phyloP scores from a whole-genome alignment of 176 grass and related monocot genomes.

The Lolium rigidum region DNA sequence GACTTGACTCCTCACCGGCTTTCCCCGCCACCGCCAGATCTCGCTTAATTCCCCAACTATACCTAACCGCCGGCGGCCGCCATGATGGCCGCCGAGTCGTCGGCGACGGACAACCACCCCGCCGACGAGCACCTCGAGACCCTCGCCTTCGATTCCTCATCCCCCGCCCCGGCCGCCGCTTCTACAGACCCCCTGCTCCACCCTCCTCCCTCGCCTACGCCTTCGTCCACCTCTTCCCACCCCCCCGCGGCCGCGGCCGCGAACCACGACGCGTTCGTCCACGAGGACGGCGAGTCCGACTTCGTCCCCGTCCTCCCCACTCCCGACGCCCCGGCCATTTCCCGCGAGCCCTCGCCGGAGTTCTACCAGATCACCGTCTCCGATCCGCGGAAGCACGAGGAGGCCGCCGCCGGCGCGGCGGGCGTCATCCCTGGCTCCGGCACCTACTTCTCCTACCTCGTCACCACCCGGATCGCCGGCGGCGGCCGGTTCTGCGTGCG shows the following conservation, averaged over 20 bases:
- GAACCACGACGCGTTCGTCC: slow-evolving; percentile 35
- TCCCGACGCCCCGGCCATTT: slow-evolving; percentile 32
- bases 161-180: slow-evolving; percentile 39
- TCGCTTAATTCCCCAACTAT: slow-evolving; percentile 29
- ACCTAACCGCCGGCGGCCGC: slow-evolving; percentile 38
- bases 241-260: slow-evolving; percentile 23
- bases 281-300: slow-evolving; percentile 26
- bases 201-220: slow-evolving; percentile 51
- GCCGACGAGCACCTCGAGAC: slow-evolving; percentile 58
- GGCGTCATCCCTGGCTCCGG: slow-evolving; percentile 66
- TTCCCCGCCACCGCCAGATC: slow-evolving; percentile 42
- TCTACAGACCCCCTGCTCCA: slow-evolving; percentile 73
- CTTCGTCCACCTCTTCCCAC: slow-evolving; percentile 35
- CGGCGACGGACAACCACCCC: not conserved
- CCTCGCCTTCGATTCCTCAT: slow-evolving; percentile 55
- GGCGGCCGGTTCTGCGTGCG: slow-evolving; percentile 70
- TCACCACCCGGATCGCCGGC: slow-evolving; percentile 53
- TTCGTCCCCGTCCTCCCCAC: not conserved
- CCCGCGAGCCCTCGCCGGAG: slow-evolving; percentile 42
- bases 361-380: slow-evolving; percentile 73
- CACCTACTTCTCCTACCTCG: slow-evolving; percentile 80
- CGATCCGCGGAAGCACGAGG: slow-evolving; percentile 81
- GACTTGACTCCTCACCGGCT: slow-evolving; percentile 41
- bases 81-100: slow-evolving; percentile 60
- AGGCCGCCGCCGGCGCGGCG: slow-evolving; percentile 46